Percentiles rank a stretch among this genome's conserved stretches.
Evolutionary conservation across 148 eudicot species (phyloP).

Genomic region (Agrostemma githago): DNA sequence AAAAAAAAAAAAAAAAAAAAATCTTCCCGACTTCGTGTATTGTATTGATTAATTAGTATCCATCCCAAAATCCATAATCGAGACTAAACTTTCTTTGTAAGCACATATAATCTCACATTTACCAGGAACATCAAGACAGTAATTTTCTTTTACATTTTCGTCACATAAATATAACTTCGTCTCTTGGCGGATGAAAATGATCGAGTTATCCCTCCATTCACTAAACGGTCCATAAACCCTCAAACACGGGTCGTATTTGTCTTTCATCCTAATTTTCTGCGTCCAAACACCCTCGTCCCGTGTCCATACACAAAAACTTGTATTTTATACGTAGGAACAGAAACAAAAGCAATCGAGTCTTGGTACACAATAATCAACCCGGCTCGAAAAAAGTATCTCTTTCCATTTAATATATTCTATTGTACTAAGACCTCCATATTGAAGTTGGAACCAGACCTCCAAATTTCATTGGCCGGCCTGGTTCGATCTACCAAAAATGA

Average conservation of each 20-base stretch:
- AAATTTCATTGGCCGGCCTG: too few species aligned
- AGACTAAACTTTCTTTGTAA: constrained; percentile 17
- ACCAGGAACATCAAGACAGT: neutral
- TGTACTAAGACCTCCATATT: too few species aligned
- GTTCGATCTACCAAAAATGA: too few species aligned
- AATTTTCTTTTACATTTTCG: constrained; percentile 7
- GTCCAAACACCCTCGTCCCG: constrained; percentile 8
- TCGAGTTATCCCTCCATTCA: constrained; percentile 14
- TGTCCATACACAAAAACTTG: neutral
- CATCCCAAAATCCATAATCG: neutral
- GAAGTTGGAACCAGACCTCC: too few species aligned
- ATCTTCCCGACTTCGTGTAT: too few species aligned
- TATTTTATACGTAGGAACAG: too few species aligned
- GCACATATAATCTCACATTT: neutral
- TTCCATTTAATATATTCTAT: too few species aligned
- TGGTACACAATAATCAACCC: constrained; percentile 4
- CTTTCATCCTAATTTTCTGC: constrained; percentile 3
- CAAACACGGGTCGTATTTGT: too few species aligned
- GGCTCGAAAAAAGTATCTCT: too few species aligned
- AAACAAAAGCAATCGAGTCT: constrained; percentile 9
- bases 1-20: too few species aligned
- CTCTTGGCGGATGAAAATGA: neutral
- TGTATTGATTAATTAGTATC: too few species aligned
- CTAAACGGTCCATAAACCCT: neutral
- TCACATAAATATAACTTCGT: neutral